phyloP scores from a whole-genome alignment of 2,329 filamentous ascomycete species.

The Xylariaceae sp. region DNA sequence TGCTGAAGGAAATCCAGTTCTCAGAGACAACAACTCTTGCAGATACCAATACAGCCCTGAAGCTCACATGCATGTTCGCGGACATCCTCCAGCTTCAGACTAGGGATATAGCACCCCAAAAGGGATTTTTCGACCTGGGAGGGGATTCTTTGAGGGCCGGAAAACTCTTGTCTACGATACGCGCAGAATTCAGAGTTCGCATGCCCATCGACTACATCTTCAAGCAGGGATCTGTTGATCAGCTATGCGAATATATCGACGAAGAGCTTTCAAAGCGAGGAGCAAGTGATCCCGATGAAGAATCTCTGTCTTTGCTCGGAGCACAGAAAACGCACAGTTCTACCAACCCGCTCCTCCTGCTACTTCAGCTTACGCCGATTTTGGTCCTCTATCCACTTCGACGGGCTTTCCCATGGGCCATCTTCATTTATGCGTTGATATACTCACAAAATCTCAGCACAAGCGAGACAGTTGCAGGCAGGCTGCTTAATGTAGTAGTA shows the following conservation, averaged over 20 bases:
- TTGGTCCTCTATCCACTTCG: conserved; percentile 57
- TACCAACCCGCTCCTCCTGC: conserved; percentile 55
- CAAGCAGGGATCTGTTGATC: conserved; percentile 52
- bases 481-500: conserved; percentile 56
- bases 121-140: conserved; percentile 56
- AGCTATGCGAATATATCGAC: conserved; percentile 49
- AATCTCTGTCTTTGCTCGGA: conserved; percentile 24
- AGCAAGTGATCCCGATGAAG: background rate
- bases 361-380: conserved; percentile 59
- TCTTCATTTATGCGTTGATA: conserved; percentile 57
- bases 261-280: conserved; percentile 32
- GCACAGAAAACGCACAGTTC: conserved; percentile 54
- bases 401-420: conserved; percentile 58
- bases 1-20: conserved; percentile 37
- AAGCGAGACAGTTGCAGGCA: conserved; percentile 48
- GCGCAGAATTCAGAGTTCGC: conserved; percentile 55
- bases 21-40: conserved; percentile 14
- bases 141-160: conserved; percentile 62
- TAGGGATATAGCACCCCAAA: conserved; percentile 47
- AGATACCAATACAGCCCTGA: conserved; percentile 40
- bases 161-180: conserved; percentile 56
- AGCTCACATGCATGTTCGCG: conserved; percentile 54
- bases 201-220: conserved; percentile 61
- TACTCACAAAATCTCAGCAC: conserved; percentile 50
- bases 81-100: conserved; percentile 50